These are phyloP conservation scores for Diplocarpon rosae DNA, from an alignment of 2,329 filamentous ascomycete species.

Conservation along the genomic window DNA sequence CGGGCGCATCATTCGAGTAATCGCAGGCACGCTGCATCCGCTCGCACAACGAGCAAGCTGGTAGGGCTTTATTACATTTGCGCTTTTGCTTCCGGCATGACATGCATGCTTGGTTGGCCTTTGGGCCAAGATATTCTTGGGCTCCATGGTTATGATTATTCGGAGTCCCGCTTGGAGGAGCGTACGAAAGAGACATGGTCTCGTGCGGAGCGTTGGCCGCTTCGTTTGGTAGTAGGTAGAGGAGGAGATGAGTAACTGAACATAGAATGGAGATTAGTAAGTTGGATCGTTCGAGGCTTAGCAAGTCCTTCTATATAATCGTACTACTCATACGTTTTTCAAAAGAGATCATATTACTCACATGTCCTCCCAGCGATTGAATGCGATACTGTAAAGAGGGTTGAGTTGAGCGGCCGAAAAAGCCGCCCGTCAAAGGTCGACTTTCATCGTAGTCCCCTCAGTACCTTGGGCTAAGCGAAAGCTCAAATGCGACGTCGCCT, in stretches of 20 bases:
- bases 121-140: constrained; percentile 14
- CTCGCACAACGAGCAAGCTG: constrained; percentile 36
- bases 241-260: too few relatives aligned
- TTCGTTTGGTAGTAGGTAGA: background rate
- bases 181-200: background rate
- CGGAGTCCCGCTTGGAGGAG: background rate
- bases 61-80: constrained; percentile 40
- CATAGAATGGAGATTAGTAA: too few relatives aligned
- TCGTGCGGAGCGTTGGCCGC: background rate
- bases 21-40: constrained; percentile 34
- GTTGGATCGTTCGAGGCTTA: too few relatives aligned
- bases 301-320: too few relatives aligned
- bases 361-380: too few relatives aligned
- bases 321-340: too few relatives aligned
- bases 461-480: constrained; percentile 2
- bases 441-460: background rate
- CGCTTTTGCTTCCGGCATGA: constrained; percentile 39
- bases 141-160: constrained; percentile 4
- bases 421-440: too few relatives aligned
- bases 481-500: too few relatives aligned
- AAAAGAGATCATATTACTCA: too few relatives aligned
- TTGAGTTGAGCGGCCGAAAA: too few relatives aligned
- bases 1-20: constrained; percentile 29
- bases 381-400: too few relatives aligned
- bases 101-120: constrained; percentile 33